Base-by-base conservation (phyloP, 192 early-diverging fungal species). In the Mortierella hygrophila region DNA sequence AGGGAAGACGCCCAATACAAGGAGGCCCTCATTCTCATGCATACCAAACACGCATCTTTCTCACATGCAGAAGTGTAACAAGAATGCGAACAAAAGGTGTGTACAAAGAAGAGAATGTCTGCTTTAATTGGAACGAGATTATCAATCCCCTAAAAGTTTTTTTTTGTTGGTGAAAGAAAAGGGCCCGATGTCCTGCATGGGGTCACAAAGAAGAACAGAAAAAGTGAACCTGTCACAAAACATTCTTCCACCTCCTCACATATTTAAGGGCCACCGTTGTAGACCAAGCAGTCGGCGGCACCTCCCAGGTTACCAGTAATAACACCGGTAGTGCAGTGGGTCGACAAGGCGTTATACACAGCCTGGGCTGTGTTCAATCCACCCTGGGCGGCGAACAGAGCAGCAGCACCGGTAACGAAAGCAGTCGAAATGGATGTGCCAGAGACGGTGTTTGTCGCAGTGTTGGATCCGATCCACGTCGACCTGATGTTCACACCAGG, bases 381-480 rank as follows among this genome's bases (percentile, higher is more conserved):
- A 29, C 88, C 81, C 41, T 89, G 90, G 63, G 85, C 81, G 42
- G 80, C 60, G 78, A 80, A 77, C 82, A 87, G 90, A 40, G 97
- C 96, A 49, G 96, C 90, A 72, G 96, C 92, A 47, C 97, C 97
- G 72, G 92, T 92, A 71, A 96, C 94, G 76, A 97, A 95, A 38
- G 97, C 97, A 73, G 93, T 91, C 78, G 97, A 95, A 96, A 97
- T 97, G 72, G 96, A 97, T 10, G 97, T 98, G 63, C 97, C 97
- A 49, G 96, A 97, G 88, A 97, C 96, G 71, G 93, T 93, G 93
- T 97, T 97, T 88, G 94, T 96, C 73, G 92, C 92, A 82, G 89
- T 91, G 79, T 93, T 91, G 89, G 92, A 92, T 75, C 92, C 93
- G 81, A 68, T 84, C 87, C 23, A 90, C 72, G 47, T 92, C 89